Percentiles rank a stretch among this genome's conserved stretches.
These are phyloP conservation scores for Asterella californica DNA, from an alignment of 225 moss, liverwort and hornwort species.

Conservation along the genomic window DNA sequence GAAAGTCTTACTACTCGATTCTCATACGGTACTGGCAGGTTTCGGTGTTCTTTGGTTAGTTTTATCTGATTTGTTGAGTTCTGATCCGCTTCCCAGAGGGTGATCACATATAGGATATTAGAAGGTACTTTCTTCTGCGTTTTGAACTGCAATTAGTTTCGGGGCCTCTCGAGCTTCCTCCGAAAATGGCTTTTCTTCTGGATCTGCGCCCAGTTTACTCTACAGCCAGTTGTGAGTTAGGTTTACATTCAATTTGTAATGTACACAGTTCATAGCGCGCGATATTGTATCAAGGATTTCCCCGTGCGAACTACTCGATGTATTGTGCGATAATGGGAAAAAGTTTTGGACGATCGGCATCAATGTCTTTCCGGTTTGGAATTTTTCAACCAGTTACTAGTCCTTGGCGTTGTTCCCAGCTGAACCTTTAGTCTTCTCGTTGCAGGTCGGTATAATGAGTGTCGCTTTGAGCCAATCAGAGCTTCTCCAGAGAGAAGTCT, in stretches of 20 bases:
- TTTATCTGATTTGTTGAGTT: background rate
- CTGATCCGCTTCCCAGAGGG: background rate
- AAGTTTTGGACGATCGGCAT: background rate
- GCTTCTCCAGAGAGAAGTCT: constrained; percentile 91
- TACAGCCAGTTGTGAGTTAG: background rate
- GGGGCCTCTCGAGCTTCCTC: background rate
- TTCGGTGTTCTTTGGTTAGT: background rate
- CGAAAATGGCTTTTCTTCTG: background rate
- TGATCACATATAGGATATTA: background rate
- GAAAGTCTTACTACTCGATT: constrained; percentile 95
- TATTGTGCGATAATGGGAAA: too few species aligned
- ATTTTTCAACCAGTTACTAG: background rate
- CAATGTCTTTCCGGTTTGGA: background rate
- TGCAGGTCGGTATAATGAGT: constrained; percentile 83
- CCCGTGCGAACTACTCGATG: too few species aligned
- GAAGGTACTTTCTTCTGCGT: background rate
- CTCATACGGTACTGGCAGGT: constrained; percentile 57
- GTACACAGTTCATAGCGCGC: too few species aligned
- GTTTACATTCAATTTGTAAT: background rate
- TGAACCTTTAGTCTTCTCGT: background rate
- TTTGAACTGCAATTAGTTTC: background rate
- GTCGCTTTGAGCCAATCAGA: constrained; percentile 97
- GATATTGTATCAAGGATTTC: background rate
- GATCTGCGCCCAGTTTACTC: background rate
- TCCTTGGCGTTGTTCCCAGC: background rate